Conservation (phyloP, 768 basidiomycete species). For the Auricularia heimuer region DNA sequence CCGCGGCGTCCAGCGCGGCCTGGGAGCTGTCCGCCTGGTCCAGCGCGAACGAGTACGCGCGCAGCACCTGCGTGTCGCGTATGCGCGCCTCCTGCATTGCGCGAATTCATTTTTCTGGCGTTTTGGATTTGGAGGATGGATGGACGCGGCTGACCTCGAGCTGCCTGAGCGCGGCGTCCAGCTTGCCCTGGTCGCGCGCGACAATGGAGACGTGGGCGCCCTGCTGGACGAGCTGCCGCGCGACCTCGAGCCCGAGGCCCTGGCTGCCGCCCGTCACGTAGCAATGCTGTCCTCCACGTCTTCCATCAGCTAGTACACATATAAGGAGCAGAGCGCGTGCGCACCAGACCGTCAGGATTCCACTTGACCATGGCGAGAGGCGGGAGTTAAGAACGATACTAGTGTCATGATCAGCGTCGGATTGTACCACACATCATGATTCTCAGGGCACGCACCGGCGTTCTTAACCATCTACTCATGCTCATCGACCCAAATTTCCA, state of each 20-base stretch:
- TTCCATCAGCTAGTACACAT: not conserved
- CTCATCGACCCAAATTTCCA: too few species aligned
- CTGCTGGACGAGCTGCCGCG: conserved; percentile 24
- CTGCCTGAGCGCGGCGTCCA: conserved; percentile 20
- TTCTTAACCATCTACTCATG: too few species aligned
- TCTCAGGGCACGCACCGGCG: too few species aligned
- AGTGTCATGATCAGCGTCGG: too few species aligned
- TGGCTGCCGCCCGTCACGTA: conserved; percentile 34
- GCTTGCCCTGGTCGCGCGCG: conserved; percentile 26
- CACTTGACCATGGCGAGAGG: not conserved
- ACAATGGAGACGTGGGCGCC: conserved; percentile 36
- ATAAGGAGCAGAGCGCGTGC: not conserved
- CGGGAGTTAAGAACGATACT: too few species aligned
- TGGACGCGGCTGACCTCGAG: conserved; percentile 21
- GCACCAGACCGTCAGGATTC: not conserved
- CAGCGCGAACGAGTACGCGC: conserved; percentile 58
- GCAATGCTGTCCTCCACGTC: conserved; percentile 23
- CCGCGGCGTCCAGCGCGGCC: conserved; percentile 54
- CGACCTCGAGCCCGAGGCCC: conserved; percentile 32
- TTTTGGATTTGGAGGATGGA: too few species aligned
- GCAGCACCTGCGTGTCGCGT: conserved; percentile 42
- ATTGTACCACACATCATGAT: too few species aligned
- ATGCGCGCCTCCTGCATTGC: not conserved
- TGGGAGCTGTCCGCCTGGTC: conserved; percentile 40
- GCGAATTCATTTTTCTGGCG: not conserved